Conservation (phyloP, 75 land plant species). For the Chamaecyparis obtusa region DNA sequence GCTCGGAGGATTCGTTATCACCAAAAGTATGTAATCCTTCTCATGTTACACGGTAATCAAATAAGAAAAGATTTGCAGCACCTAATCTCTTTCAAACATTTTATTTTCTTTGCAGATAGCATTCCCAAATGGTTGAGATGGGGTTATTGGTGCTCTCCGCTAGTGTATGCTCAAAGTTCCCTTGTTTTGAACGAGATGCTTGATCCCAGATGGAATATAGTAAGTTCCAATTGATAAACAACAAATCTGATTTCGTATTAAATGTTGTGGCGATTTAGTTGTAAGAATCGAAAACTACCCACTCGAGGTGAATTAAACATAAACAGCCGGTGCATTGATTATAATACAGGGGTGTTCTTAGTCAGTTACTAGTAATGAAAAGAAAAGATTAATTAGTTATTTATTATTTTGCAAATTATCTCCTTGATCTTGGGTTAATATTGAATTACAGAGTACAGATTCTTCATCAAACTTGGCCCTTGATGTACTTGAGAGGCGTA, state of each 20-base stretch:
- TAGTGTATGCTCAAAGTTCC: conserved; percentile 24
- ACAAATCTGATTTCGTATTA: not conserved
- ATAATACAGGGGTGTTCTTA: no score
- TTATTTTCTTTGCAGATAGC: conserved; percentile 5
- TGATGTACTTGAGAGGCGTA: conserved; percentile 6
- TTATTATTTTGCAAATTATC: not conserved
- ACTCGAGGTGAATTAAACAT: not conserved
- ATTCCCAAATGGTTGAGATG: conserved; percentile 41
- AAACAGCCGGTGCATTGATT: no score
- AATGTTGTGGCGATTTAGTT: not conserved
- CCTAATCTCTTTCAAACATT: not conserved
- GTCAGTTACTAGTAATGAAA: no score
- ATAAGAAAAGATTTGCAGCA: not conserved
- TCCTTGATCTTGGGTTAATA: not conserved
- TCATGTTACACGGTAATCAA: not conserved
- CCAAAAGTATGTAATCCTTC: conserved; percentile 31
- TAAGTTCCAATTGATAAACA: not conserved
- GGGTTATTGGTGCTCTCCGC: conserved; percentile 44
- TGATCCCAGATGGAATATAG: conserved; percentile 36
- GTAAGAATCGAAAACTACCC: not conserved
- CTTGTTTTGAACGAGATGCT: conserved; percentile 34
- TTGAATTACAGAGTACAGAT: conserved; percentile 5
- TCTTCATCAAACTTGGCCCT: conserved; percentile 17
- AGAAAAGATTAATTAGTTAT: not conserved
- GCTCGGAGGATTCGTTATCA: conserved; percentile 54